These are phyloP conservation scores for Ascochyta koolunga DNA, from an alignment of 2,329 filamentous ascomycete genomes.

Conservation along the genomic window DNA sequence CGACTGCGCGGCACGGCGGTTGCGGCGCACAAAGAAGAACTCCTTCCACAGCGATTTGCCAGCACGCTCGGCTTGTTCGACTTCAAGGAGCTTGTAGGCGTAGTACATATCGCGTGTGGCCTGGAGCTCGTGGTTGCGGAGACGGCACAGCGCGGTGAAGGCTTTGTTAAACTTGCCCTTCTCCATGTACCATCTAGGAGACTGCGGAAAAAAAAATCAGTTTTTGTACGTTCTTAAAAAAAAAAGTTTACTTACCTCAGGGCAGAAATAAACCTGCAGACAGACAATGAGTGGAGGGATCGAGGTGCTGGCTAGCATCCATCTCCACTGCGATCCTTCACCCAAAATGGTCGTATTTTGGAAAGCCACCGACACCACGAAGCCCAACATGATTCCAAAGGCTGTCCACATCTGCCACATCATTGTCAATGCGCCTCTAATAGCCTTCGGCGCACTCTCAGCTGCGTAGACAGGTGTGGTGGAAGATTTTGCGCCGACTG, in stretches of 20 bases:
- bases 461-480: conserved; percentile 57
- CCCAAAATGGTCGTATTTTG: conserved; percentile 34
- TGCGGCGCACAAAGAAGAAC: conserved; percentile 42
- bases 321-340: conserved; percentile 37
- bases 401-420: conserved; percentile 58
- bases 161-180: conserved; percentile 44
- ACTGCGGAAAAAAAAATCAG: background rate
- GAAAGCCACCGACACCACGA: conserved; percentile 40
- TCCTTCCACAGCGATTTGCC: conserved; percentile 41
- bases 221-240: background rate
- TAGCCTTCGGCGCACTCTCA: conserved; percentile 56
- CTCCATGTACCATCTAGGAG: conserved; percentile 36
- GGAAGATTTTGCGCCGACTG: conserved; percentile 40
- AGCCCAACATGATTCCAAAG: conserved; percentile 44
- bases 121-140: conserved; percentile 60
- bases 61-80: conserved; percentile 43
- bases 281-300: conserved; percentile 42
- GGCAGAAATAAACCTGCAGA: conserved; percentile 39
- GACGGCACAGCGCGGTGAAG: conserved; percentile 52
- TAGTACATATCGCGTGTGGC: conserved; percentile 64
- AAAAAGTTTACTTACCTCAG: conserved; percentile 29
- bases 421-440: conserved; percentile 58
- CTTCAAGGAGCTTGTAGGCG: conserved; percentile 44
- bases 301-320: conserved; percentile 42
- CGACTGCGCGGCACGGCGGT: conserved; percentile 41